Conservation (phyloP, 192 early-diverging fungal genomes). For the Funneliformis geosporum region DNA sequence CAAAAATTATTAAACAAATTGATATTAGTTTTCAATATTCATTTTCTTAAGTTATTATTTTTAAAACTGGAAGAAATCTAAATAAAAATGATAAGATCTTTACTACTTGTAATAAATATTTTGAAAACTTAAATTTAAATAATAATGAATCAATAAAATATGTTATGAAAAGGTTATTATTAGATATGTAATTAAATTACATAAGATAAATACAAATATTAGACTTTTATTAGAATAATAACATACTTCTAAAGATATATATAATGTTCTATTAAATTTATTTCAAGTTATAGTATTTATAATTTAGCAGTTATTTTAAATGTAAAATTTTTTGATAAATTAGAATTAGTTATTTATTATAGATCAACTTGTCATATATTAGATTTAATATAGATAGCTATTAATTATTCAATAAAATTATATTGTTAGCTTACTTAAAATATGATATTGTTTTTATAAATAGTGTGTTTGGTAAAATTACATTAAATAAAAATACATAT, state of each 20-base stretch:
- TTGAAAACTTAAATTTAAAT: background rate
- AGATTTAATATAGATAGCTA: too few relatives aligned
- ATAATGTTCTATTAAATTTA: background rate
- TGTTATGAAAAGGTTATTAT: background rate
- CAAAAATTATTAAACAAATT: too few relatives aligned
- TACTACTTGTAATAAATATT: background rate
- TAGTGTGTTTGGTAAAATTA: too few relatives aligned
- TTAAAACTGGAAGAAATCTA: background rate
- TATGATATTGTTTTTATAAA: too few relatives aligned
- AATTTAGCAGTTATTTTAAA: background rate
- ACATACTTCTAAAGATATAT: constrained; percentile 15
- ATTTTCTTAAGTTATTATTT: background rate
- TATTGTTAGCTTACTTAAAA: too few relatives aligned
- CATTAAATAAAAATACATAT: too few relatives aligned
- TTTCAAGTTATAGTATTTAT: constrained; percentile 15
- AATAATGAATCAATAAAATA: background rate
- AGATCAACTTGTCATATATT: constrained; percentile 1
- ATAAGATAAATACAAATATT: constrained; percentile 11
- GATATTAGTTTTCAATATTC: background rate
- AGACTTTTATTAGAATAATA: background rate
- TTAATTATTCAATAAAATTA: too few relatives aligned
- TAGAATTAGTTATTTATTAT: constrained; percentile 4
- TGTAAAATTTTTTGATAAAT: constrained; percentile 1
- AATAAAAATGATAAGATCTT: background rate
- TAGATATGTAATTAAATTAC: too few relatives aligned